A percentile compares a stretch with the other conserved stretches of the same genome.
Conservation (phyloP, 805 yeast genomes). For the Ascoidea rubescens region DNA sequence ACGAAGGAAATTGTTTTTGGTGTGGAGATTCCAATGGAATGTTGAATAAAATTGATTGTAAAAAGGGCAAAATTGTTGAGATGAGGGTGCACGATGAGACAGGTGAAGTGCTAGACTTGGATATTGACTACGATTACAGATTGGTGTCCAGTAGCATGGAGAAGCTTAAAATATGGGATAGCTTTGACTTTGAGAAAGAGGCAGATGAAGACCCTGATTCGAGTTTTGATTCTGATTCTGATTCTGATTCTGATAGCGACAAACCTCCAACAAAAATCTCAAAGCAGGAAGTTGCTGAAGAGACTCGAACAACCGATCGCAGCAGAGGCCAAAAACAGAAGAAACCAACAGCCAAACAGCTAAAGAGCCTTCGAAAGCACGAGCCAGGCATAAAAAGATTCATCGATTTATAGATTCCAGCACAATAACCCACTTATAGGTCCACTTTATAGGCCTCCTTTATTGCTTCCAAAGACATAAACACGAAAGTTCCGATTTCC, state of each 20-base stretch:
- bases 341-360: background rate
- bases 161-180: constrained; percentile 61
- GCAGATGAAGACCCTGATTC: constrained; percentile 10
- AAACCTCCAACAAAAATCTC: background rate
- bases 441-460: no score
- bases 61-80: constrained; percentile 48
- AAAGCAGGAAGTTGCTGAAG: background rate
- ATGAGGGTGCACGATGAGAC: constrained; percentile 47
- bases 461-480: no score
- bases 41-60: constrained; percentile 52
- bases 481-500: no score
- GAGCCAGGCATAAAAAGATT: background rate
- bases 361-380: background rate
- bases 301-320: background rate
- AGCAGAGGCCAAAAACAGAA: background rate
- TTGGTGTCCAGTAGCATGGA: constrained; percentile 79
- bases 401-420: no score
- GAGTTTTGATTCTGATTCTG: constrained; percentile 4
- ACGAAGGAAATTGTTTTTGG: constrained; percentile 40
- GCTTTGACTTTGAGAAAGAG: constrained; percentile 12
- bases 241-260: constrained; percentile 2
- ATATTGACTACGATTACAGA: constrained; percentile 70
- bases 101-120: constrained; percentile 70
- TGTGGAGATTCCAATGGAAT: constrained; percentile 72
- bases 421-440: no score